phyloP scores from a whole-genome alignment of 2,329 filamentous ascomycete genomes.

The Fusarium bulbicola region DNA sequence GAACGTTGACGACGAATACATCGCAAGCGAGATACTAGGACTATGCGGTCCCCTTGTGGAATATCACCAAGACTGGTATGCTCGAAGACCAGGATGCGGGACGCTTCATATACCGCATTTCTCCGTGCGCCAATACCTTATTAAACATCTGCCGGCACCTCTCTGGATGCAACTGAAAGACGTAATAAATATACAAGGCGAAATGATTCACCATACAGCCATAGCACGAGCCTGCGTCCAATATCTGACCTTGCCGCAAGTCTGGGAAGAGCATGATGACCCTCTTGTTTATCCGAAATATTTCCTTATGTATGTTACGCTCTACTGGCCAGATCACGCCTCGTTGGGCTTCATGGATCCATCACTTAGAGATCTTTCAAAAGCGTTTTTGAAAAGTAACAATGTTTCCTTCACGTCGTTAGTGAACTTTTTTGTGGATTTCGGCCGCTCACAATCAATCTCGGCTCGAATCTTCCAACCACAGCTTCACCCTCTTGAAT shows the following conservation, averaged over 20 bases:
- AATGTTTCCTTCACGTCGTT: fast-evolving
- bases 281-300: no score
- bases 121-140: slow-evolving; percentile 29
- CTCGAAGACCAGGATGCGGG: no score
- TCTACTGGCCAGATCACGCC: no score
- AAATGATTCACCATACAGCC: background rate
- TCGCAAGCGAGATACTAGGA: slow-evolving; percentile 41
- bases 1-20: slow-evolving; percentile 40
- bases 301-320: no score
- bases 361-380: fast-evolving
- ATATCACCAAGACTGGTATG: no score
- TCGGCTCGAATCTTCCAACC: no score
- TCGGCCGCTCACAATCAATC: no score
- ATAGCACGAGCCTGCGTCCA: background rate
- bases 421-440: no score
- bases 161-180: background rate
- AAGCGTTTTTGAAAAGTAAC: fast-evolving
- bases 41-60: slow-evolving; percentile 45
- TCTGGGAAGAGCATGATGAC: background rate
- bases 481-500: no score
- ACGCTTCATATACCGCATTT: slow-evolving; percentile 40
- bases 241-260: background rate
- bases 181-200: fast-evolving
- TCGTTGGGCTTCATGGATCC: fast-evolving
- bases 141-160: fast-evolving